Evolutionary conservation across 176 grass and related monocot species (phyloP).

Genomic region (Aegilops tauschii): DNA sequence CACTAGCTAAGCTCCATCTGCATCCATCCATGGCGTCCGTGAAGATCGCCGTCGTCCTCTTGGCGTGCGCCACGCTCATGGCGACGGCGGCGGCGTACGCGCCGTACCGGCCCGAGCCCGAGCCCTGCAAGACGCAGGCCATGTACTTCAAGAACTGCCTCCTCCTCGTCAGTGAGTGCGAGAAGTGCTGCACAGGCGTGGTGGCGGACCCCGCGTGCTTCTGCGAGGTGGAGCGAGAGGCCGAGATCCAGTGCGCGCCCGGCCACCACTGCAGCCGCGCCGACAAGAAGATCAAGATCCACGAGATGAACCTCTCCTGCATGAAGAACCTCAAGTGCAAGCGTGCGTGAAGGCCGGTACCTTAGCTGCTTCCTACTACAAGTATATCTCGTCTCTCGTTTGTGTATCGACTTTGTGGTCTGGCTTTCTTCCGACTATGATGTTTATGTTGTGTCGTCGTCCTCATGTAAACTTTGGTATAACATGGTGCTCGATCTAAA

Average conservation of each 20-base stretch:
- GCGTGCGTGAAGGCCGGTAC: background rate
- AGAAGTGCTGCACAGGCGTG: background rate
- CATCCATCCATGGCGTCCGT: background rate
- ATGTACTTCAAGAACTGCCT: slow-evolving; percentile 24
- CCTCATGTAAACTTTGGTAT: too few relatives aligned
- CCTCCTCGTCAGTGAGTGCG: background rate
- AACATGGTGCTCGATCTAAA: too few relatives aligned
- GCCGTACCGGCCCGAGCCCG: background rate
- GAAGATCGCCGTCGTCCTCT: background rate
- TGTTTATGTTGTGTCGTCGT: too few relatives aligned
- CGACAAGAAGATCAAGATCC: background rate
- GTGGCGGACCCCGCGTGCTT: background rate
- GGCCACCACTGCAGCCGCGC: background rate
- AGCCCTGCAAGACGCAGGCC: background rate
- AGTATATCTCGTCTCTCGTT: too few relatives aligned
- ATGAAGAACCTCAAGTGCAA: slow-evolving; percentile 1
- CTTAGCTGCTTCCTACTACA: too few relatives aligned
- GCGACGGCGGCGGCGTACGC: background rate
- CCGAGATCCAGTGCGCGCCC: background rate
- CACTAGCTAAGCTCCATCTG: background rate
- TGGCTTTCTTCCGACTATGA: too few relatives aligned
- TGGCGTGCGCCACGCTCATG: background rate
- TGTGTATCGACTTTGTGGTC: too few relatives aligned
- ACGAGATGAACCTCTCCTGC: background rate
- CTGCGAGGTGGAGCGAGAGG: slow-evolving; percentile 24